Evolutionary conservation across 768 basidiomycete species (phyloP).

Genomic region (Hygrophoropsis aurantiaca): DNA sequence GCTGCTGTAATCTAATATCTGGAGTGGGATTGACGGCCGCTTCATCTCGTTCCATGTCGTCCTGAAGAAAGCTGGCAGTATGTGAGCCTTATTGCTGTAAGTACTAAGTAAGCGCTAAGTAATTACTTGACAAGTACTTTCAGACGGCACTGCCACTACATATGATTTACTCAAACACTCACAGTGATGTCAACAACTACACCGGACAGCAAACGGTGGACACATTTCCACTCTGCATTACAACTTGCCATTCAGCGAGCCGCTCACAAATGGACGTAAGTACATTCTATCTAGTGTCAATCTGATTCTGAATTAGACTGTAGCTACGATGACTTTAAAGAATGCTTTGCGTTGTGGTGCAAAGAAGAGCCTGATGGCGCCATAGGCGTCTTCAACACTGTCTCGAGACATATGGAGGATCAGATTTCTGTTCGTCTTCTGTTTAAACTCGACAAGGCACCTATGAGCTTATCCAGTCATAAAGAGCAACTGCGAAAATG

Average conservation of each 20-base stretch:
- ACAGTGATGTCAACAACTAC: conserved; percentile 18
- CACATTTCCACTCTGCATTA: conserved; percentile 49
- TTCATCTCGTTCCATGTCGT: conserved; percentile 31
- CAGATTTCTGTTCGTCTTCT: conserved; percentile 42
- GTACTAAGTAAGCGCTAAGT: not conserved
- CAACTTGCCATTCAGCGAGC: conserved; percentile 53
- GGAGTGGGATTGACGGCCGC: conserved; percentile 12
- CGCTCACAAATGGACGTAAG: conserved; percentile 56
- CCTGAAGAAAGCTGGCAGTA: conserved; percentile 4
- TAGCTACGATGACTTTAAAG: conserved; percentile 53
- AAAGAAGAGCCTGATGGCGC: conserved; percentile 67
- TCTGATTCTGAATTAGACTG: too few relatives aligned
- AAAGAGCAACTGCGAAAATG: conserved; percentile 65
- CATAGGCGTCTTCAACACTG: conserved; percentile 58
- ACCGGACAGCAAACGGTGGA: conserved; percentile 46
- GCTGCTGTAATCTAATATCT: conserved; percentile 31
- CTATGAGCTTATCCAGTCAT: not conserved
- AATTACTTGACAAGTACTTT: conserved; percentile 22
- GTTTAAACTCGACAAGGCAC: not conserved
- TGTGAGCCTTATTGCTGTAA: not conserved
- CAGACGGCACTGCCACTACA: not conserved
- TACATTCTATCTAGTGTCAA: conserved; percentile 11
- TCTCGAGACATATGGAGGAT: conserved; percentile 71
- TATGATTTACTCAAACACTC: not conserved
- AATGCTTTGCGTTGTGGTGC: conserved; percentile 66